phyloP scores from a whole-genome alignment of 306 rosid species.

The Quercus mongolica region DNA sequence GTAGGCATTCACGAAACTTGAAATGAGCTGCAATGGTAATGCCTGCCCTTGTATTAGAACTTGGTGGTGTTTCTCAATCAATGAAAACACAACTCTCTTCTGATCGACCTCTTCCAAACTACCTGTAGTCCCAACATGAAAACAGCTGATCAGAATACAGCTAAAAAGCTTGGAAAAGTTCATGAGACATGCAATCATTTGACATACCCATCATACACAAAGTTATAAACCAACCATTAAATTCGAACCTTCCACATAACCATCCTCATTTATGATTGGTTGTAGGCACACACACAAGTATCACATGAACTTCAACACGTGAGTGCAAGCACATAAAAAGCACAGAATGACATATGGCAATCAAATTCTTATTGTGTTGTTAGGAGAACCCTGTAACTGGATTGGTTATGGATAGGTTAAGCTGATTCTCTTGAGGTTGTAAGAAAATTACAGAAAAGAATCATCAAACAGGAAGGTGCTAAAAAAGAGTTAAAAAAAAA shows the following conservation, averaged over 20 bases:
- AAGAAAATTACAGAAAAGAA: neutral
- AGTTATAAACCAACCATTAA: neutral
- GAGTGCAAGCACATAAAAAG: neutral
- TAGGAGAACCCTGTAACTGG: neutral
- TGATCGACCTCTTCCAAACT: slow-evolving; percentile 50
- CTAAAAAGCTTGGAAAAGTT: slow-evolving; percentile 12
- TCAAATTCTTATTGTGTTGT: neutral
- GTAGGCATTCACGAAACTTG: slow-evolving; percentile 46
- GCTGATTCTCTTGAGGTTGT: neutral
- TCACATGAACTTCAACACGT: neutral
- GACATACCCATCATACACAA: neutral
- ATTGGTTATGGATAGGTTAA: neutral
- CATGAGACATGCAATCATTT: slow-evolving; percentile 13
- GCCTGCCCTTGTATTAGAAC: slow-evolving; percentile 47
- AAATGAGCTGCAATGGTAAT: slow-evolving; percentile 37
- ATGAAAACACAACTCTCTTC: slow-evolving; percentile 33
- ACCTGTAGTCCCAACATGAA: slow-evolving; percentile 47
- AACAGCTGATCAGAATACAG: neutral
- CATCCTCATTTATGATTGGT: neutral
- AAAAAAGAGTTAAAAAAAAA: neutral
- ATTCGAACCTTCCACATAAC: neutral
- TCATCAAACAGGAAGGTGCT: neutral
- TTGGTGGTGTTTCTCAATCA: slow-evolving; percentile 49
- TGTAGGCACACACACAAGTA: neutral
- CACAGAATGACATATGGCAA: neutral